These are phyloP conservation scores for Physcia stellaris DNA, from an alignment of 495 filamentous ascomycete genomes.

Conservation along the genomic window DNA sequence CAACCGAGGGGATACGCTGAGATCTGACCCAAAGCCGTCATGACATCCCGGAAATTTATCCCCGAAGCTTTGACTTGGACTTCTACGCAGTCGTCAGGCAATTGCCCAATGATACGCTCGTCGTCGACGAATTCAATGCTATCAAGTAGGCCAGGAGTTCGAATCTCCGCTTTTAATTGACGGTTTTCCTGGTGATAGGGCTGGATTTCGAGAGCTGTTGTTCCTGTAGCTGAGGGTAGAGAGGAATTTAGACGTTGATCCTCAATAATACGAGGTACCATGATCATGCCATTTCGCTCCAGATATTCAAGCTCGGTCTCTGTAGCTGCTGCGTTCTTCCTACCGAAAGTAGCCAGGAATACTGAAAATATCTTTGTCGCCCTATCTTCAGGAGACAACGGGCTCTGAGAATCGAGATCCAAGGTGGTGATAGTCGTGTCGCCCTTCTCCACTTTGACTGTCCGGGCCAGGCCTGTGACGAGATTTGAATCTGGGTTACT, in stretches of 20 bases:
- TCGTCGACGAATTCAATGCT: slow-evolving; percentile 25
- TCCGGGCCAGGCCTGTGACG: slow-evolving; percentile 18
- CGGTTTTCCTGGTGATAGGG: not conserved
- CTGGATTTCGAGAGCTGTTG: not conserved
- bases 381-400: not conserved
- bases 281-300: slow-evolving; percentile 2
- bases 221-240: not conserved
- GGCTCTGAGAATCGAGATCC: slow-evolving; percentile 2
- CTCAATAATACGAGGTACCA: slow-evolving; percentile 4
- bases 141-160: slow-evolving; percentile 11
- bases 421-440: slow-evolving; percentile 1
- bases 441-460: slow-evolving; percentile 4
- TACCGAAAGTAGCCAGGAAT: not conserved
- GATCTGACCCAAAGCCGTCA: not conserved
- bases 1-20: not conserved
- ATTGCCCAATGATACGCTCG: slow-evolving; percentile 1
- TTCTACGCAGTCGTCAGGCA: slow-evolving; percentile 17
- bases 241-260: not conserved
- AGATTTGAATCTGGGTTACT: slow-evolving; percentile 13
- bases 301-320: slow-evolving; percentile 3
- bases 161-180: slow-evolving; percentile 1
- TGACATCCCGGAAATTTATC: slow-evolving; percentile 14
- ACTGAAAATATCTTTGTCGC: not conserved
- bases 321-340: not conserved
- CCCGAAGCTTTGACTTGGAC: slow-evolving; percentile 11